Evolutionary conservation across 305 asterid species (phyloP).

Genomic region (Plantago rigida): DNA sequence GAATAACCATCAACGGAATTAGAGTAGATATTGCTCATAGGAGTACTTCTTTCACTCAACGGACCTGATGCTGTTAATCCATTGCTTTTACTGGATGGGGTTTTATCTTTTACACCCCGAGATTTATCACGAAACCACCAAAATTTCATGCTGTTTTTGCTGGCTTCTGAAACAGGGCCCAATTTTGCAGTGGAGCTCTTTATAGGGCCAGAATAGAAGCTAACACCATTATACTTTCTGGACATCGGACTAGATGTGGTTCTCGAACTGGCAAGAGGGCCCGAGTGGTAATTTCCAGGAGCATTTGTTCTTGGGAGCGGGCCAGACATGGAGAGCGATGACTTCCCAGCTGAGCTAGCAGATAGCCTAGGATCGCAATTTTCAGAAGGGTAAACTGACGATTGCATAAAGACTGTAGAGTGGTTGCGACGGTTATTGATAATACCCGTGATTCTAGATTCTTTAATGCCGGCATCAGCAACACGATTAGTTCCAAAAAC

Average conservation of each 20-base stretch:
- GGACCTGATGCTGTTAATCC: conserved; percentile 33
- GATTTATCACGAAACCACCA: conserved; percentile 57
- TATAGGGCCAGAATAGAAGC: conserved; percentile 59
- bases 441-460: conserved; percentile 35
- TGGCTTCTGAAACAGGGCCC: conserved; percentile 37
- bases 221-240: conserved; percentile 31
- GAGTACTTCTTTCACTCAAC: conserved; percentile 35
- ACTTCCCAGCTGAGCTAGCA: conserved; percentile 35
- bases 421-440: conserved; percentile 46
- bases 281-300: conserved; percentile 38
- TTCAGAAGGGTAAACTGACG: conserved; percentile 73
- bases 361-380: conserved; percentile 44
- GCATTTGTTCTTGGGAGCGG: conserved; percentile 47
- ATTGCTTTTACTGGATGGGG: conserved; percentile 27
- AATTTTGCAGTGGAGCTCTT: conserved; percentile 40
- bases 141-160: conserved; percentile 38
- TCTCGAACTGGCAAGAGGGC: conserved; percentile 46
- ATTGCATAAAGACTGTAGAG: conserved; percentile 53
- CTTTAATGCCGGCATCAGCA: conserved; percentile 37
- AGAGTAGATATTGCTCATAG: conserved; percentile 23
- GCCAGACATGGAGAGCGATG: conserved; percentile 42
- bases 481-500: conserved; percentile 54
- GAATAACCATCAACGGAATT: conserved; percentile 27
- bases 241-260: conserved; percentile 35
- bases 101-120: conserved; percentile 32